Base-by-base conservation (phyloP, 2,329 filamentous ascomycete species). In the Fusarium sp. region DNA sequence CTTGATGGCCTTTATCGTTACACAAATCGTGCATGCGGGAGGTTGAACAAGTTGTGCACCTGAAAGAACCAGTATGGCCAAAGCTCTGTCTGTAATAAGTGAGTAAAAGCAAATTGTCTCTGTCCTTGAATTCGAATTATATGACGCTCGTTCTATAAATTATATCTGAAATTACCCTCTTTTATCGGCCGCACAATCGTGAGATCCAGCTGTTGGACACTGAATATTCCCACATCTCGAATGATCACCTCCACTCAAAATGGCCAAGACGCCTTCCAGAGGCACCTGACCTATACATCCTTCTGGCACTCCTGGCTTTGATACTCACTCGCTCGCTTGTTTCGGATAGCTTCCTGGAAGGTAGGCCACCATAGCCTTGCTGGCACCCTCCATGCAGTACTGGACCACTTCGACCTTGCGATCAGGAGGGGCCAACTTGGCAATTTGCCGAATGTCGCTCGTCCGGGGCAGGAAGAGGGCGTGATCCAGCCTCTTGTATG, bases 331-430 rank as follows among this genome's bases (percentile, higher is more conserved):
- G 30, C 54, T 30, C 17, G 38, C 30, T 30, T 43, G 37, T 12
- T 65, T 27, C 12, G 56, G 52, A 52, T 71, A 66, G n/a, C 40
- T 76, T 6, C 78, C 82, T 5, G 89, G 89, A 25, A 92, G 84
- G 76, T 90, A 92, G 33, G 88, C 90, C n/a, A 91, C 90, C 81
- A 92, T 83, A 63, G 92, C 93, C 84, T 98, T 98, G 82, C 95
- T 98, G 8, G 94, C 94, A 14, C 95, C 95, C 77, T 93, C 88
- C 85, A 97, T 94, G 80, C 95, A 98, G 81, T 98, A 98, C 84
- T 99, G 97, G 58, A 94, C 90, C 30, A 96, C 91, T 52, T 93
- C 90, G 20, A 94, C 86, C 83, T 93, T 93, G 27, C 81, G 84
- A 12, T 84, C 83, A 3, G 84, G 74, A 1, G 86, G 85, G 1